Conservation (phyloP, 192 early-diverging fungal genomes). For the Allomyces javanicus region DNA sequence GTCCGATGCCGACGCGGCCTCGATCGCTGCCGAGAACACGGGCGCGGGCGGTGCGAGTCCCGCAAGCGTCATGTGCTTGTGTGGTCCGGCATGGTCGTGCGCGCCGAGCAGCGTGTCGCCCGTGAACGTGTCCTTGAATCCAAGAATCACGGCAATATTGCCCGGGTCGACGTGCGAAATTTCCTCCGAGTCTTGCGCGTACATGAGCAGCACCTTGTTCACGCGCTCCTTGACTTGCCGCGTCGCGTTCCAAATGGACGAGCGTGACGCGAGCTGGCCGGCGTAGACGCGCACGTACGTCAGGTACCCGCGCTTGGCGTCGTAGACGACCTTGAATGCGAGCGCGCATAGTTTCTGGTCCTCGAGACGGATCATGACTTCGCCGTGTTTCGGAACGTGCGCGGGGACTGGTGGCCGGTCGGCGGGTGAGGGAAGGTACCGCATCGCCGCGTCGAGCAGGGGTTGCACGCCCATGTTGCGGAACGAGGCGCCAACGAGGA, state of each 20-base stretch:
- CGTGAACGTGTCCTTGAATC: conserved; percentile 62
- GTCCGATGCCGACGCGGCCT: conserved; percentile 55
- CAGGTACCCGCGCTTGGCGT: conserved; percentile 65
- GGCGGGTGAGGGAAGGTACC: conserved; percentile 64
- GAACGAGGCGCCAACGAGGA: conserved; percentile 72
- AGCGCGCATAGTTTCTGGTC: conserved; percentile 52
- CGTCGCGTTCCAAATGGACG: conserved; percentile 40
- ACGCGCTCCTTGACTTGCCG: conserved; percentile 52
- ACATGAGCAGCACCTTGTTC: conserved; percentile 70
- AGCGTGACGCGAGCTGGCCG: conserved; percentile 16
- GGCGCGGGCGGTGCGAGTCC: conserved; percentile 66
- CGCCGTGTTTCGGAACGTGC: conserved; percentile 20
- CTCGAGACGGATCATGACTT: conserved; percentile 14
- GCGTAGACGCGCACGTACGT: conserved; percentile 83
- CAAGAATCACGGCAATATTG: conserved; percentile 69
- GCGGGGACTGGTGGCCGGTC: conserved; percentile 43
- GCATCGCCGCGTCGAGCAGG: conserved; percentile 64
- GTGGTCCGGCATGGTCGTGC: conserved; percentile 20
- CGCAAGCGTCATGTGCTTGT: conserved; percentile 32
- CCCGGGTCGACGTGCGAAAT: conserved; percentile 46
- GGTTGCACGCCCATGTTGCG: conserved; percentile 85
- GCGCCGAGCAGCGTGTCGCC: conserved; percentile 62
- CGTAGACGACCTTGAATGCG: conserved; percentile 84
- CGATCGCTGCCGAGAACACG: conserved; percentile 62
- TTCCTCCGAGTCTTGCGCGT: conserved; percentile 75